Evolutionary conservation across 1,284 basidiomycete species (phyloP).

Genomic region (Rhodotorula sp.): DNA sequence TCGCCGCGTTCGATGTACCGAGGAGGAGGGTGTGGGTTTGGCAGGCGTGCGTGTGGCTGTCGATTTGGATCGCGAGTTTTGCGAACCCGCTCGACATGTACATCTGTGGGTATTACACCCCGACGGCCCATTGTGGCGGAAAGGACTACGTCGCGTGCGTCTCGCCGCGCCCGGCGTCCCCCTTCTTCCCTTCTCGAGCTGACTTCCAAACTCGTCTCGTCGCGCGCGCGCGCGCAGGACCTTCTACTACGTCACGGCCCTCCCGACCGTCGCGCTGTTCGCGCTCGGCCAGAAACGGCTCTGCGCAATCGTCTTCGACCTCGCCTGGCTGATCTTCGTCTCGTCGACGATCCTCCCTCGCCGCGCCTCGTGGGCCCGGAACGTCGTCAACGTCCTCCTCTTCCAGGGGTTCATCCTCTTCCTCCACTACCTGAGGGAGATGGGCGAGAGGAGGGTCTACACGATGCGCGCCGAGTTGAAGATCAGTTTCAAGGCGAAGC

Average conservation of each 20-base stretch:
- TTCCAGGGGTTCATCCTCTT: slow-evolving; percentile 56
- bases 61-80: slow-evolving; percentile 58
- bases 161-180: slow-evolving; percentile 51
- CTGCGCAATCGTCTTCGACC: slow-evolving; percentile 61
- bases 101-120: slow-evolving; percentile 16
- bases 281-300: slow-evolving; percentile 68
- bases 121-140: background rate
- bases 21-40: slow-evolving; percentile 60
- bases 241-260: slow-evolving; percentile 57
- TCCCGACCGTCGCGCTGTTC: slow-evolving; percentile 73
- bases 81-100: slow-evolving; percentile 48
- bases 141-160: slow-evolving; percentile 37
- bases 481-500: slow-evolving; percentile 59
- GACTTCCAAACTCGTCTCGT: too few relatives aligned
- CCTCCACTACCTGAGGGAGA: slow-evolving; percentile 49
- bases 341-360: slow-evolving; percentile 16
- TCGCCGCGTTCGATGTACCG: slow-evolving; percentile 69
- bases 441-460: slow-evolving; percentile 62
- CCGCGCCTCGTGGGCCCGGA: slow-evolving; percentile 21
- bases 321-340: slow-evolving; percentile 45
- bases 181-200: slow-evolving; percentile 52
- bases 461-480: slow-evolving; percentile 69
- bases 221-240: slow-evolving; percentile 48
- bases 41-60: slow-evolving; percentile 58
- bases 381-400: slow-evolving; percentile 52